These are phyloP conservation scores for Phlyctochytrium arcticum DNA, from an alignment of 192 early-diverging fungal genomes.

Conservation along the genomic window DNA sequence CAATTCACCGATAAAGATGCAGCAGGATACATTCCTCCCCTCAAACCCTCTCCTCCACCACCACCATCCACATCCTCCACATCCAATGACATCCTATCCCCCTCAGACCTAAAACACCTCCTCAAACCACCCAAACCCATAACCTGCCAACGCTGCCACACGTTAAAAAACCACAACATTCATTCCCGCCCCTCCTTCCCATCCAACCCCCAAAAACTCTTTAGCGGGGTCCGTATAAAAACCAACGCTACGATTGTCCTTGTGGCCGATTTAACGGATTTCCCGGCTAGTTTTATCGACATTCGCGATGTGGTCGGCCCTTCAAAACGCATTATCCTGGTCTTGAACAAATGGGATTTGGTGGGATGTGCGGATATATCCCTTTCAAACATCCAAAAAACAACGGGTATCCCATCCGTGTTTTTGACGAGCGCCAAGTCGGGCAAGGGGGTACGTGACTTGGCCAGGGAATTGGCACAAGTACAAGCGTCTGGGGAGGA, in stretches of 20 bases:
- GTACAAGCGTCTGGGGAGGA: constrained; percentile 43
- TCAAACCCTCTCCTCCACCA: background rate
- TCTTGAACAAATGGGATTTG: constrained; percentile 70
- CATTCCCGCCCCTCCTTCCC: constrained; percentile 32
- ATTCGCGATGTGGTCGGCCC: constrained; percentile 49
- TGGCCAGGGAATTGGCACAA: constrained; percentile 26
- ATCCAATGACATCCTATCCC: background rate
- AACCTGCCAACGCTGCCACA: constrained; percentile 67
- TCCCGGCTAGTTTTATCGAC: constrained; percentile 58
- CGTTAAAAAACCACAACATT: constrained; percentile 52
- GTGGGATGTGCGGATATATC: constrained; percentile 51
- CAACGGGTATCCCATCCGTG: background rate
- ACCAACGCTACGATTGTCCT: constrained; percentile 48
- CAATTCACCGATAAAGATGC: background rate
- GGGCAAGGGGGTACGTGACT: constrained; percentile 3
- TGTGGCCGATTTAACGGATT: constrained; percentile 65
- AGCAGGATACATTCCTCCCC: background rate
- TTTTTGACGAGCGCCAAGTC: constrained; percentile 10
- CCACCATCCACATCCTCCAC: background rate
- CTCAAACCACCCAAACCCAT: constrained; percentile 28
- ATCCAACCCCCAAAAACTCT: constrained; percentile 23
- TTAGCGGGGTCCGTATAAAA: constrained; percentile 19
- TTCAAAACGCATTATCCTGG: constrained; percentile 49
- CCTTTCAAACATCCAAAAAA: constrained; percentile 38
- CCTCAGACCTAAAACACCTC: constrained; percentile 11